Evolutionary conservation across 2,329 filamentous ascomycete genomes (phyloP).

Genomic region (Paraphoma sp.): DNA sequence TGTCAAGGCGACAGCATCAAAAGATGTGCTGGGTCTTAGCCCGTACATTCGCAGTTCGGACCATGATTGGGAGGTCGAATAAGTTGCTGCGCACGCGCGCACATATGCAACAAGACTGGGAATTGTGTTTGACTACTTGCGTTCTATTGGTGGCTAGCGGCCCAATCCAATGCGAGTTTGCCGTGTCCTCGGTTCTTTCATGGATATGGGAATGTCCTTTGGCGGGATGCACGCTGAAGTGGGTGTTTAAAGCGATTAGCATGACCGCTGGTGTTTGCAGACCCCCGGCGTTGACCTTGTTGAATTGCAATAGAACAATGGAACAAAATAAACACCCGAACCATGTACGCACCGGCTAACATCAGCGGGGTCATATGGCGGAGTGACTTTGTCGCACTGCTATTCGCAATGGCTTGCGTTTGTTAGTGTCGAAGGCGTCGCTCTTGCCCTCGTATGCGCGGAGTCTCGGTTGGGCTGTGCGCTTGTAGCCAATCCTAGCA

Average conservation of each 20-base stretch:
- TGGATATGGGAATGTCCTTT: background rate
- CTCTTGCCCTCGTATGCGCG: background rate
- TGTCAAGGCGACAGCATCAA: conserved; percentile 52
- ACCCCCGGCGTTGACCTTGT: too few species aligned
- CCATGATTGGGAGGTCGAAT: conserved; percentile 54
- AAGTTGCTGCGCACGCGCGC: background rate
- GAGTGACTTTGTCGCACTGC: too few species aligned
- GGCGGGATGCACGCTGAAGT: too few species aligned
- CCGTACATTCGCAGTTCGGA: conserved; percentile 55
- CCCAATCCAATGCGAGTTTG: background rate
- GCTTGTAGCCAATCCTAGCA: conserved; percentile 9
- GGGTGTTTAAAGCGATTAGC: too few species aligned
- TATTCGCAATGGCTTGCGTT: background rate
- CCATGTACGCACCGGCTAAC: too few species aligned
- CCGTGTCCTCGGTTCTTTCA: background rate
- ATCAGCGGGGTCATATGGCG: too few species aligned
- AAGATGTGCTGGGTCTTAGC: conserved; percentile 50
- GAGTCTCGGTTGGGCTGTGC: background rate
- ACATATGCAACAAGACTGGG: background rate
- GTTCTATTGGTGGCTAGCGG: background rate
- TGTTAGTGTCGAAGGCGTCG: background rate
- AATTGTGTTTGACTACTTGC: background rate
- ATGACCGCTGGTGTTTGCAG: too few species aligned
- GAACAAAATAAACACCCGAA: too few species aligned
- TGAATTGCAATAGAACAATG: too few species aligned